phyloP scores from a whole-genome alignment of 768 basidiomycete genomes.

The Phanerodontia chrysosporium region DNA sequence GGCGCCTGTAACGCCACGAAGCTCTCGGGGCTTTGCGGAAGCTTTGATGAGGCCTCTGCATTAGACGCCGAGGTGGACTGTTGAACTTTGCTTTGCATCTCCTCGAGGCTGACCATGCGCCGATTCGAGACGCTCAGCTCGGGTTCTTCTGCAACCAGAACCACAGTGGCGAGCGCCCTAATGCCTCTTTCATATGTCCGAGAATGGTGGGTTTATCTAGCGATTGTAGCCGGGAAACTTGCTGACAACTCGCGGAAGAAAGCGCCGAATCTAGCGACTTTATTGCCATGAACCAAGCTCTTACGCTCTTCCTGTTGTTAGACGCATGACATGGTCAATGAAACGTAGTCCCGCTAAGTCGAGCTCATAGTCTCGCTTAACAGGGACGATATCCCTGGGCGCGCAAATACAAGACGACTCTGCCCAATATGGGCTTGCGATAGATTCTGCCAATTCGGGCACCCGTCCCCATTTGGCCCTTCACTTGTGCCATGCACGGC shows the following conservation, averaged over 20 bases:
- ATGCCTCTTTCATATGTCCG: no score
- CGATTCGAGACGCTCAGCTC: no score
- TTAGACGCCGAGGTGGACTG: no score
- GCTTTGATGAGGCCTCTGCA: not conserved
- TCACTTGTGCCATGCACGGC: conserved; percentile 4
- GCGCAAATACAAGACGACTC: conserved; percentile 3
- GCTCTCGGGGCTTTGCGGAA: not conserved
- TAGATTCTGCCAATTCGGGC: conserved; percentile 11
- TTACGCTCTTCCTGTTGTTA: no score
- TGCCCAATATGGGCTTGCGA: conserved; percentile 4
- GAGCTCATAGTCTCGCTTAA: not conserved
- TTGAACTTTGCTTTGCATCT: not conserved
- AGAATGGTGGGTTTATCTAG: no score
- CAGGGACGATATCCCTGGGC: not conserved
- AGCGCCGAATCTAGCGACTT: no score
- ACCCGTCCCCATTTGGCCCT: conserved; percentile 1
- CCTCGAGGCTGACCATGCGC: not conserved
- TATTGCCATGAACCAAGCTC: no score
- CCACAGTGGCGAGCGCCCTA: no score
- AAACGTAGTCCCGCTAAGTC: not conserved
- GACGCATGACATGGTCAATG: no score
- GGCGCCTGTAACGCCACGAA: not conserved
- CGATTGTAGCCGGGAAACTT: no score
- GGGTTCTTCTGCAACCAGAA: no score
- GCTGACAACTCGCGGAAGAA: no score